These are phyloP conservation scores for Gaeumannomyces tritici DNA, from an alignment of 2,329 filamentous ascomycete genomes.

Conservation along the genomic window DNA sequence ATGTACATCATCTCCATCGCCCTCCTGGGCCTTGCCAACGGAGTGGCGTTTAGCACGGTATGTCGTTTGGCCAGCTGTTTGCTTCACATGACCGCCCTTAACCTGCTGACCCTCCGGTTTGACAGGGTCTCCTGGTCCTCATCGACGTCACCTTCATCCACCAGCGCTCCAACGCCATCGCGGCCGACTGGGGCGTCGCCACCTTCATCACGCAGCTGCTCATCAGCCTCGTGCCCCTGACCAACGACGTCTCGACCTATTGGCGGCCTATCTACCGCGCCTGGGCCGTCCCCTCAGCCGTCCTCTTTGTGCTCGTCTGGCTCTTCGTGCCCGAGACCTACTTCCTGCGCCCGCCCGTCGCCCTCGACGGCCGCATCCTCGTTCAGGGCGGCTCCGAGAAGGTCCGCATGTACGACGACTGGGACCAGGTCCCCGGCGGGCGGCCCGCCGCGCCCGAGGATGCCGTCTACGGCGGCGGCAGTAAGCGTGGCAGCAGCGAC, in stretches of 20 bases:
- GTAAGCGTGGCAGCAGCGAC: too few relatives aligned
- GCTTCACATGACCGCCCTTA: too few relatives aligned
- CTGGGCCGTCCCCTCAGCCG: constrained; percentile 16
- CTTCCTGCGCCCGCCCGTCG: constrained; percentile 28
- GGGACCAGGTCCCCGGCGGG: constrained; percentile 14
- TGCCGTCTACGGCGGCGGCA: too few relatives aligned
- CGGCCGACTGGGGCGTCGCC: constrained; percentile 21
- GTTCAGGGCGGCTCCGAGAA: constrained; percentile 26
- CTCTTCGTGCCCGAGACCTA: constrained; percentile 26
- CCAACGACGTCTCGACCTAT: constrained; percentile 14
- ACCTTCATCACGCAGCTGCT: constrained; percentile 14
- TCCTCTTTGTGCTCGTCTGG: constrained; percentile 18
- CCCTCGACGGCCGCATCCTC: constrained; percentile 28
- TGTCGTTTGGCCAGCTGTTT: not conserved
- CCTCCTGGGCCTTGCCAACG: constrained; percentile 22
- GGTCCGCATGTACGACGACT: constrained; percentile 24
- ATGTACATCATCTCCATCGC: constrained; percentile 18
- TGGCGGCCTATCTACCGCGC: constrained; percentile 23
- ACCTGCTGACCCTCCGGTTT: not conserved
- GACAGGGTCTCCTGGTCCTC: constrained; percentile 22
- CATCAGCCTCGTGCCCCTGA: constrained; percentile 17
- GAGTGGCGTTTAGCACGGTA: constrained; percentile 20
- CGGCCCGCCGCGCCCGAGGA: constrained; percentile 3
- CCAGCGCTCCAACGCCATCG: constrained; percentile 22
- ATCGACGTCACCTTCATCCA: constrained; percentile 29